Base-by-base conservation (phyloP, 371 early-diverging fungal genomes). In the Mortierella sp. region DNA sequence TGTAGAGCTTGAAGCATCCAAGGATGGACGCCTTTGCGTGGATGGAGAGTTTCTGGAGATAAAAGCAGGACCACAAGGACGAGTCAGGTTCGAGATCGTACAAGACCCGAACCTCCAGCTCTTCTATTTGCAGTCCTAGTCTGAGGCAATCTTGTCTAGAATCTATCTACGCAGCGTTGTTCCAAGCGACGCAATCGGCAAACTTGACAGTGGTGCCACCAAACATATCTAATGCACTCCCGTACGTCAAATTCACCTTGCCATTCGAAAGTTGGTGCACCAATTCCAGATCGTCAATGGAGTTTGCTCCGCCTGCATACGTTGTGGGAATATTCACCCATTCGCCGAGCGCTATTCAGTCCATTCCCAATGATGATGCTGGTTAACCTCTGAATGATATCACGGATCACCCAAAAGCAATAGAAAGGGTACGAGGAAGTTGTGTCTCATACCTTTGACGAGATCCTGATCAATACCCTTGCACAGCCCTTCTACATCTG, bases 201-300 rank as follows among this genome's bases (percentile, higher is more conserved):
- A 98, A 94, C 51, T 82, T 87, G 37, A 98, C 91, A 27, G 86
- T 87, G 43, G 71, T 79, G 10, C 98, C 97, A 34, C 98, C 98
- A 87, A 98, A 98, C n/a, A 98, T 92, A 82, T 98, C 98, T 72
- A 98, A 78, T 6, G 97, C 96, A 76, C 96, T 92, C 68, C 98
- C 98, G 79, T 92, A 92, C 1, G 98, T 98, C 60, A 97, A 79
- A 79, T 98, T 96, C 0, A 98, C 94, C 47, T 86, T 90, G 16
- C 96, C 96, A 17, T 84, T 67, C 3, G 96, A 96, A 31, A 97
- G 74, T 17, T 63, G 63, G 28, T 94, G 81, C 0, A 97, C 98
- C 16, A 96, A 82, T 7, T 81, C 85, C 50, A 98, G 77, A 76
- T 97, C 98, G 4, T 78, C 78, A n/a, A 94, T 73, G 4, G 82